These are phyloP conservation scores for Pseudozyma thailandica DNA, from an alignment of 1,284 basidiomycete species.

Conservation along the genomic window DNA sequence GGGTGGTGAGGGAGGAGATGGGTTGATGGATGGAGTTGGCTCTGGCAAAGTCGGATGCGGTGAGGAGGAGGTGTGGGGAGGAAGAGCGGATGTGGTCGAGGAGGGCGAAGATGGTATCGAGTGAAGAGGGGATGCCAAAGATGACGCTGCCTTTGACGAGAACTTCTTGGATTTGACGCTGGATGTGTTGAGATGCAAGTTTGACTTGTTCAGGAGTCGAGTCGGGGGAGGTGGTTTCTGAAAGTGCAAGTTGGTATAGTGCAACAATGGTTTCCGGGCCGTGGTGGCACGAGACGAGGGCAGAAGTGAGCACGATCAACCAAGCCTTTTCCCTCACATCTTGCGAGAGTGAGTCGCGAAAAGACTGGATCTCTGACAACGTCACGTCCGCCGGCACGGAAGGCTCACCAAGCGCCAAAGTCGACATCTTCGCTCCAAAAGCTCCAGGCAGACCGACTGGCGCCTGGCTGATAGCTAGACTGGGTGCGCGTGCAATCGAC, in stretches of 20 bases:
- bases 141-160: slow-evolving; percentile 30
- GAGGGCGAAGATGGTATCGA: slow-evolving; percentile 28
- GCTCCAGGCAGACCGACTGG: too few species aligned
- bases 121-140: slow-evolving; percentile 25
- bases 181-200: slow-evolving; percentile 1
- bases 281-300: slow-evolving; percentile 13
- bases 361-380: slow-evolving; percentile 6
- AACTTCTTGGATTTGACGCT: slow-evolving; percentile 23
- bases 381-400: background rate
- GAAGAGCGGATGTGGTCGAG: slow-evolving; percentile 11
- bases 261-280: slow-evolving; percentile 16
- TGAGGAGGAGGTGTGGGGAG: background rate
- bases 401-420: too few species aligned
- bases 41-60: slow-evolving; percentile 2
- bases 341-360: slow-evolving; percentile 6
- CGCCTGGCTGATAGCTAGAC: too few species aligned
- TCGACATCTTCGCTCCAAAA: too few species aligned
- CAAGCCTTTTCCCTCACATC: slow-evolving; percentile 8
- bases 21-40: background rate
- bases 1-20: slow-evolving; percentile 3
- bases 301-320: slow-evolving; percentile 15
- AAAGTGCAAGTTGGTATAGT: slow-evolving; percentile 18
- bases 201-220: background rate
- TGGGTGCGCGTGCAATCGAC: too few species aligned
- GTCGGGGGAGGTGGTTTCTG: background rate